A percentile compares a stretch with the other conserved stretches of the same genome.
phyloP scores from a whole-genome alignment of 2,329 filamentous ascomycete species.

The Colletotrichum sp. region DNA sequence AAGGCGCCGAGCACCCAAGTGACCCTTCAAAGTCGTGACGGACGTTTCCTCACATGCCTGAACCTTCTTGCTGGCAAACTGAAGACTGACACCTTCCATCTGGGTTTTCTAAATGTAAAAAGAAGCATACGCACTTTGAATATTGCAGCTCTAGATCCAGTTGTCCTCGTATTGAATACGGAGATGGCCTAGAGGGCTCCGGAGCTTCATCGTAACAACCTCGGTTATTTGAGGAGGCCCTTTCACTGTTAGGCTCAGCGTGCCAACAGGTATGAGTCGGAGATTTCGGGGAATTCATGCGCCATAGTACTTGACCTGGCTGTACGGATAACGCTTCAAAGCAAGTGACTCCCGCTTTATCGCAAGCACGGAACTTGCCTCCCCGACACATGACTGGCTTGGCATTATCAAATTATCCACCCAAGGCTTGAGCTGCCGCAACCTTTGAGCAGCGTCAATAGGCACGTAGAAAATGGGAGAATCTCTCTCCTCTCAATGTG shows the following conservation, averaged over 20 bases:
- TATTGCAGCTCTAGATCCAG: neutral
- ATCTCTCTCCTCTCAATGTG: neutral
- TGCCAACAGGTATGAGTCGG: neutral
- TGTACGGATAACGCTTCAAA: neutral
- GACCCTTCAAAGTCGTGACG: too few species aligned
- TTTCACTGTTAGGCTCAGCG: neutral
- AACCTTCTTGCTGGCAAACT: too few species aligned
- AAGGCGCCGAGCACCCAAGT: too few species aligned
- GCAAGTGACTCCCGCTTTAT: neutral
- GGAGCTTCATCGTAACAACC: neutral
- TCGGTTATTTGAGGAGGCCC: neutral
- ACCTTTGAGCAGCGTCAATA: neutral
- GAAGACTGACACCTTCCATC: too few species aligned
- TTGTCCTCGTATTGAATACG: neutral
- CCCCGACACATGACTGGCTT: neutral
- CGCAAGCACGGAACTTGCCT: neutral
- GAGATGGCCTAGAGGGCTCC: neutral
- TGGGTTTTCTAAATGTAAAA: neutral
- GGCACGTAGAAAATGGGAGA: neutral
- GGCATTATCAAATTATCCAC: neutral
- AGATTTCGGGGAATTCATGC: neutral
- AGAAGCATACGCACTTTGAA: neutral
- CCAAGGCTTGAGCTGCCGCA: neutral
- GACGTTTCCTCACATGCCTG: too few species aligned
- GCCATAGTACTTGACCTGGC: neutral